These are phyloP conservation scores for Aspergillus fischeri DNA, from an alignment of 2,329 filamentous ascomycete species.

Conservation along the genomic window DNA sequence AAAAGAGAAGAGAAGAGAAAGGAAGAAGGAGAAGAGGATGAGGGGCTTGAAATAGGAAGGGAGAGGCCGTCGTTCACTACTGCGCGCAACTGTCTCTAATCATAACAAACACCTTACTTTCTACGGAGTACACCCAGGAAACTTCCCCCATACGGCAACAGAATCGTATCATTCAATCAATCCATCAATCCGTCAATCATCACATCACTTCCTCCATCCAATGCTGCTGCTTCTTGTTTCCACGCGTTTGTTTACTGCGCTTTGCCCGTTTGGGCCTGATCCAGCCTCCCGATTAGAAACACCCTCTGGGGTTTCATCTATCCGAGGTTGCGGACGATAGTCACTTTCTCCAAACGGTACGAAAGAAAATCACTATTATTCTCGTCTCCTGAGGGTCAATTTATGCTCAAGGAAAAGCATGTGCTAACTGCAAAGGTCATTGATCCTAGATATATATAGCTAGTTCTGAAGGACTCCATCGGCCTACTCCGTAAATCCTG, in stretches of 20 bases:
- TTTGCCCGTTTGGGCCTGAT: slow-evolving; percentile 13
- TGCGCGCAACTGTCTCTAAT: not conserved
- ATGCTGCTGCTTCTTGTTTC: slow-evolving; percentile 8
- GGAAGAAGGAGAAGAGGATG: slow-evolving; percentile 6
- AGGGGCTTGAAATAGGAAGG: slow-evolving; percentile 10
- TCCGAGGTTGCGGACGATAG: not conserved
- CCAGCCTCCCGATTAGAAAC: not conserved
- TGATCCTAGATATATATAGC: not conserved
- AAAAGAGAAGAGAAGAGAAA: slow-evolving; percentile 5
- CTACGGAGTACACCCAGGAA: not conserved
- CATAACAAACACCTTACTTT: not conserved
- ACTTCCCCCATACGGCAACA: not conserved
- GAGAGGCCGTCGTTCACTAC: not conserved
- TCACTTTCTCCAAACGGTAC: not conserved
- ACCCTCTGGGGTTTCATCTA: not conserved
- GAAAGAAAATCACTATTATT: not conserved
- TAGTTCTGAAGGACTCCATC: not conserved
- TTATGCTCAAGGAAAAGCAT: not conserved
- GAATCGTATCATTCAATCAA: not conserved
- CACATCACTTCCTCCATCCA: not conserved
- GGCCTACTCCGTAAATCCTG: not conserved
- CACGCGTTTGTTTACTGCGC: slow-evolving; percentile 23
- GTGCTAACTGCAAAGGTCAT: not conserved
- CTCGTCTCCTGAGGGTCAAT: not conserved
- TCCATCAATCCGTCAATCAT: not conserved